Evolutionary conservation across 306 rosid species (phyloP).

Genomic region (Castanea mollissima): DNA sequence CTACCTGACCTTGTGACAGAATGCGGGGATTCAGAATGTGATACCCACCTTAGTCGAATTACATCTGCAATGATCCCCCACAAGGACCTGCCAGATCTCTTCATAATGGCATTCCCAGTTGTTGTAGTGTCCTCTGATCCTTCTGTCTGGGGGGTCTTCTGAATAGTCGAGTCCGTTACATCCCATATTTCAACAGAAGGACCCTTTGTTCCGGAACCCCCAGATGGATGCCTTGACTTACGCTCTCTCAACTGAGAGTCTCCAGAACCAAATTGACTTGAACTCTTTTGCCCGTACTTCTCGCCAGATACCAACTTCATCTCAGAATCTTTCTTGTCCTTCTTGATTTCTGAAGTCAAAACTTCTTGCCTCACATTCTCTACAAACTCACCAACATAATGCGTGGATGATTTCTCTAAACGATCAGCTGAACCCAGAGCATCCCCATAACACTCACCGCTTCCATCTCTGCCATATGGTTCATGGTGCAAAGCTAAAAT

Average conservation of each 20-base stretch:
- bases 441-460: constrained; percentile 39
- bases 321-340: constrained; percentile 34
- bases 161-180: constrained; percentile 47
- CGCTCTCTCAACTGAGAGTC: constrained; percentile 40
- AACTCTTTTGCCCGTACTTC: constrained; percentile 23
- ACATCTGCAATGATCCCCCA: constrained; percentile 66
- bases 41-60: constrained; percentile 67
- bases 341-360: constrained; percentile 45
- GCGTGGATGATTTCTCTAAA: constrained; percentile 59
- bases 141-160: constrained; percentile 37
- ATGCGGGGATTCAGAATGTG: constrained; percentile 46
- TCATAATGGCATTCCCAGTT: constrained; percentile 42
- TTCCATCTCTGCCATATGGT: constrained; percentile 32
- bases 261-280: constrained; percentile 32
- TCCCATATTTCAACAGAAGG: constrained; percentile 83
- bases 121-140: constrained; percentile 38
- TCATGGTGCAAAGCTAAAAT: constrained; percentile 37
- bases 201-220: constrained; percentile 66
- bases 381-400: constrained; percentile 59
- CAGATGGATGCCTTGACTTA: constrained; percentile 45
- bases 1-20: constrained; percentile 53
- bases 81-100: constrained; percentile 72
- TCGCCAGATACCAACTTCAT: constrained; percentile 34
- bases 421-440: constrained; percentile 64
- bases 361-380: constrained; percentile 55